Conservation (phyloP, 345 rosid genomes). For the Cardamine resedifolia region DNA sequence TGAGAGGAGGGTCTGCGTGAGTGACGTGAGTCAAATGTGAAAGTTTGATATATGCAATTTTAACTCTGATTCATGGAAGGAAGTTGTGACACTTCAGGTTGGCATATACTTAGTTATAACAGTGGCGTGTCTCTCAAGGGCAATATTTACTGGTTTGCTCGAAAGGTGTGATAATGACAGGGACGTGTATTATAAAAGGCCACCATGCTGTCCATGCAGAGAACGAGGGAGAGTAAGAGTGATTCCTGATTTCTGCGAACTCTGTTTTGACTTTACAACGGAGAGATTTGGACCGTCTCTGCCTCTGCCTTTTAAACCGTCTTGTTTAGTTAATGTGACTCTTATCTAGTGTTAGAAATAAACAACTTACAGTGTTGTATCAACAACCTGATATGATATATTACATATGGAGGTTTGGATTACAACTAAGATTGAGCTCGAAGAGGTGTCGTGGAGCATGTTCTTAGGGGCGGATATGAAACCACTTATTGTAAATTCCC, state of each 20-base stretch:
- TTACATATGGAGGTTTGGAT: background rate
- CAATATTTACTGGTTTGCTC: background rate
- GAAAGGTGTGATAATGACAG: too few relatives aligned
- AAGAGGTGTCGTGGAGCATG: background rate
- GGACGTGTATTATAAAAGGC: background rate
- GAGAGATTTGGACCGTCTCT: background rate
- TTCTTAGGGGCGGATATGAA: background rate
- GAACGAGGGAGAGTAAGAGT: background rate
- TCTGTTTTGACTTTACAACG: constrained; percentile 1
- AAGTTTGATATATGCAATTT: background rate
- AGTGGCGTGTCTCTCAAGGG: background rate
- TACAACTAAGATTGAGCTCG: background rate
- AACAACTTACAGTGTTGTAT: background rate
- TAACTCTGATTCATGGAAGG: background rate
- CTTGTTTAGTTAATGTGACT: too few relatives aligned
- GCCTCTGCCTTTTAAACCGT: background rate
- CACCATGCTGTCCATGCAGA: background rate
- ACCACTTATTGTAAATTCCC: background rate
- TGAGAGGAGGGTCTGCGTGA: too few relatives aligned
- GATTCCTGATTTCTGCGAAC: background rate
- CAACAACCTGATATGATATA: background rate
- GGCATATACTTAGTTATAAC: background rate
- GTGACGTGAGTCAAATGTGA: too few relatives aligned
- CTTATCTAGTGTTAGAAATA: background rate
- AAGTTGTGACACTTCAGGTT: background rate